Evolutionary conservation across 164 flowering plant species (phyloP).

Genomic region (Umbilicus rupestris): DNA sequence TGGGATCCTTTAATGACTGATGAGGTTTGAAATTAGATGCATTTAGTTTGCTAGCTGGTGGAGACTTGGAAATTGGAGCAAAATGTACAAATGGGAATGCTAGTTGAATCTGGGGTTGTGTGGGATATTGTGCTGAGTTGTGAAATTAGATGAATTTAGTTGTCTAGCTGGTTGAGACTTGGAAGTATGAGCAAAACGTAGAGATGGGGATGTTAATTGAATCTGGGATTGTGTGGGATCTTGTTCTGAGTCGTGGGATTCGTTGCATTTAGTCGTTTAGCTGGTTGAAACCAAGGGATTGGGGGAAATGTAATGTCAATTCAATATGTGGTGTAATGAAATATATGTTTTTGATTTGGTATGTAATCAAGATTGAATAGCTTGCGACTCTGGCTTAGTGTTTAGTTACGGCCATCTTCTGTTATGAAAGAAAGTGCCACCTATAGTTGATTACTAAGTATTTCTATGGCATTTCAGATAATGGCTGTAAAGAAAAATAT

Average conservation of each 20-base stretch:
- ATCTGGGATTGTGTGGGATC: no score
- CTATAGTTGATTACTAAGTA: neutral
- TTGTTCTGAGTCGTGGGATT: neutral
- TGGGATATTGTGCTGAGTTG: neutral
- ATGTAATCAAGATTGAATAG: no score
- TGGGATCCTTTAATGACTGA: neutral
- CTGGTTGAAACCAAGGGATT: no score
- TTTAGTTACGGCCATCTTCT: no score
- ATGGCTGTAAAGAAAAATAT: constrained; percentile 95
- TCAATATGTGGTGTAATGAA: no score
- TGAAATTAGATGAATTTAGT: neutral
- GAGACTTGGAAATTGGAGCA: neutral
- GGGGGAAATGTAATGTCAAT: no score
- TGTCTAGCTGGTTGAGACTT: no score
- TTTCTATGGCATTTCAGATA: constrained; percentile 25
- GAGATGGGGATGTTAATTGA: no score
- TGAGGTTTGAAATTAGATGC: neutral
- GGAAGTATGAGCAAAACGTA: no score
- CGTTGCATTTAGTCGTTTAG: no score
- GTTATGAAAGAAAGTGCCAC: neutral
- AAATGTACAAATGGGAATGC: neutral
- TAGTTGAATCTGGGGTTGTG: neutral
- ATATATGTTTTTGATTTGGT: no score
- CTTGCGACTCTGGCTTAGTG: no score
- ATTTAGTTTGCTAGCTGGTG: neutral